These are phyloP conservation scores for Scorias spongiosa DNA, from an alignment of 2,329 filamentous ascomycete species.

Conservation along the genomic window DNA sequence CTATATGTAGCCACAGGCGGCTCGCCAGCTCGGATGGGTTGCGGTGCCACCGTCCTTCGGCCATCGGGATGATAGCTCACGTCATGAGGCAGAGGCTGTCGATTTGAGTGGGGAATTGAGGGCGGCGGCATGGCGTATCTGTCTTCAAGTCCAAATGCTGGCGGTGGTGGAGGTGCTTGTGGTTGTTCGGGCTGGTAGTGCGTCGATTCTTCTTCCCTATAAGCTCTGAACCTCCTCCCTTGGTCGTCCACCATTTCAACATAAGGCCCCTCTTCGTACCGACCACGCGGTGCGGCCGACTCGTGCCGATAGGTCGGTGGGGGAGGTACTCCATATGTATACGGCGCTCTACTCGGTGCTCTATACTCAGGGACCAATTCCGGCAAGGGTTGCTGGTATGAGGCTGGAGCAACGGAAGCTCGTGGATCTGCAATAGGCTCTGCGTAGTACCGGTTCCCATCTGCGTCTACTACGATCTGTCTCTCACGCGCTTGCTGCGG, in stretches of 20 bases:
- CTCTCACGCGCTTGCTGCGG: conserved; percentile 26
- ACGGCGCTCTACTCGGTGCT: conserved; percentile 29
- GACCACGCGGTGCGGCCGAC: not conserved
- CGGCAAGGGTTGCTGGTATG: not conserved
- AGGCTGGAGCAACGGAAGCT: conserved; percentile 35
- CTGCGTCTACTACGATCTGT: conserved; percentile 64
- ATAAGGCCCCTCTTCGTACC: not conserved
- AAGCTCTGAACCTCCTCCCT: not conserved
- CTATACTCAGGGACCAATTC: conserved; percentile 13
- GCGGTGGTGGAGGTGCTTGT: not conserved
- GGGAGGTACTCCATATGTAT: conserved; percentile 7
- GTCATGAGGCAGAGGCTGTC: not conserved
- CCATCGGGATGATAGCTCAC: not conserved
- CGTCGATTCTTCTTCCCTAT: not conserved
- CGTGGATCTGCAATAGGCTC: conserved; percentile 27
- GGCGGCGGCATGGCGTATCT: conserved; percentile 29
- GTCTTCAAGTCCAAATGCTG: not conserved
- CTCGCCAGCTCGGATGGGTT: not conserved
- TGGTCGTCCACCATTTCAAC: not conserved
- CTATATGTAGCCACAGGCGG: conserved; percentile 22
- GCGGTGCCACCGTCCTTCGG: not conserved
- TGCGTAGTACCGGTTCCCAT: conserved; percentile 64
- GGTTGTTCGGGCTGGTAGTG: not conserved
- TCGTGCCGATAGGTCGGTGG: not conserved
- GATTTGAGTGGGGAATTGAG: conserved; percentile 19